Evolutionary conservation across 371 early-diverging fungal genomes (phyloP), one percentile per base, ranked within the genome.

Genomic region (Synchytrium microbalum): DNA sequence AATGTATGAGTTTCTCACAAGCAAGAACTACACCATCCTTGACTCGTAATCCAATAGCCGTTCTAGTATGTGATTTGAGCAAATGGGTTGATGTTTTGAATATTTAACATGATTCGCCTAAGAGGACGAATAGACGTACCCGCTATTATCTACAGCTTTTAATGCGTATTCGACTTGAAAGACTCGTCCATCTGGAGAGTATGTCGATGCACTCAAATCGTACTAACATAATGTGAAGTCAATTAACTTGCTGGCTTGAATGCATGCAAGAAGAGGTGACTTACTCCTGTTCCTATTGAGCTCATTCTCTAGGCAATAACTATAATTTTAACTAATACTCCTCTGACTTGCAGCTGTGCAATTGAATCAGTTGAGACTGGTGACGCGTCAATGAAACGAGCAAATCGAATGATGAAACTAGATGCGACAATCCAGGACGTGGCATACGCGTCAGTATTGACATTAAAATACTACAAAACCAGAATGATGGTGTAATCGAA

Each of bases 81-180:
- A 14, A 1, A 24, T n/a, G 19, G 23, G 31, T 24, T 58, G 24
- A 52, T 56, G 46, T n/a, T 59, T 13, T n/a, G n/a, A n/a, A n/a
- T n/a, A n/a, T n/a, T n/a, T 60, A 59, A 58, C 30, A 61, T 54
- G 2, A 32, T 19, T 24, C n/a, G 10, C 23, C 23, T 54, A 24
- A 5, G 54, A 30, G 8, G 10, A 16, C 31, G 59, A 5, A 3
- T 32, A 19, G 14, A 66, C 68, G 26, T 84, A 93, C 93, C 97
- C 98, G 76, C 92, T 90, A 83, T 95, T 95, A 68, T 98, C 97
- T 30, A 97, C 96, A 33, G 98, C 98, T 77, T 98, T 96, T 63
- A 83, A 77, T 57, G 98, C 98, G 74, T 98, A 98, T 80, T 98
- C 98, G 54, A 95, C 92, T 78, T 98, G 98, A 78, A 96, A 98